Evolutionary conservation across 2,329 filamentous ascomycete genomes (phyloP), one percentile per base, ranked within the genome.

Genomic region (Onygena corvina): DNA sequence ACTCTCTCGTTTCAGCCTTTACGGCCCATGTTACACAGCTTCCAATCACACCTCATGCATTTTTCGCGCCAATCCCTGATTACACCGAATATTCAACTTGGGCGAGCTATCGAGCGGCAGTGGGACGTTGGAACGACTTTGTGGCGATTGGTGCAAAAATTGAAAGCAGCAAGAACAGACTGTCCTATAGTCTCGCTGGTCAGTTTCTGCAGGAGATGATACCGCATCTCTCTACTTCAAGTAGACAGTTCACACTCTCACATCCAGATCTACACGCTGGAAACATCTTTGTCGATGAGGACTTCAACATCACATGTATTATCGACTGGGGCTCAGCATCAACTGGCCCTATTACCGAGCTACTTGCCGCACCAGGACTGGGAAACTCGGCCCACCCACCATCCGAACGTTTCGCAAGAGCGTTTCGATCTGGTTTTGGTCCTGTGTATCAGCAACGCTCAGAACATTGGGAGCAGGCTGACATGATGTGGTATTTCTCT

Each of bases 201-300:
- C 47, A 57, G 4, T 31, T 54, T 30, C 56, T 59, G 16, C 50
- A 45, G 8, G 52, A 58, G 1, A 55, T 61, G 21, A 25, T 53
- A 45, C 30, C 44, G 38, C 51, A 34, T 27, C 33, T 23, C 21
- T 18, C 18, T 27, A 11, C 31, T 1, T 47, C 54, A 18, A 35
- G 16, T 35, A 9, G 30, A 25, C 30, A 29, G n/a, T 45, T 25
- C 29, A n/a, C 56, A 3, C 47, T 62, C 3, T 56, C 51, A 14
- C 59, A 63, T 31, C 51, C 64, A 18, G 67, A 71, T 52, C 51
- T 70, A 16, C 66, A 69, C 38, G 56, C 59, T 42, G 65, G 65
- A 50, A 71, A 72, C 48, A 62, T 65, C 33, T 64, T 58, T 34
- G 57, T 66, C 21, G 60, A 66, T 42, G 47, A 61, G 14, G 50